phyloP scores from a whole-genome alignment of 345 rosid species.

The Eucalyptus albens region DNA sequence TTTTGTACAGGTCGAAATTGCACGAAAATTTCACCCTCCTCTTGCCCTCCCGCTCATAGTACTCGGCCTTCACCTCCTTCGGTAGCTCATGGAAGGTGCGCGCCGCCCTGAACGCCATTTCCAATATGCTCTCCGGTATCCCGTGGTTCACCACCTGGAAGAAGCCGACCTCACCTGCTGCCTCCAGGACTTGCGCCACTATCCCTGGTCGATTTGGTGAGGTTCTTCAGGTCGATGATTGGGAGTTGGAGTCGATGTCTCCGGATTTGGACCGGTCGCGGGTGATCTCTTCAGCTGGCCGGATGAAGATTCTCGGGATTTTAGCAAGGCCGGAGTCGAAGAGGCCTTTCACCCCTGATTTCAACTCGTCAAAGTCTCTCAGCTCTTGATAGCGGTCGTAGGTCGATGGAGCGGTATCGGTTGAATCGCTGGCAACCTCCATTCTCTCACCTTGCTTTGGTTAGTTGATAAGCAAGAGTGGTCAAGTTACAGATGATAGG shows the following conservation, averaged over 20 bases:
- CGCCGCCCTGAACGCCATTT: background rate
- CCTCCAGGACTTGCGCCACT: background rate
- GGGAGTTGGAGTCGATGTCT: background rate
- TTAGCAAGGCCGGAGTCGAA: background rate
- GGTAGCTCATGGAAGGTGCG: background rate
- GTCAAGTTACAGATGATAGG: background rate
- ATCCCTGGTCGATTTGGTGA: background rate
- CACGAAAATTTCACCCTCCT: background rate
- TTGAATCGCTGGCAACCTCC: background rate
- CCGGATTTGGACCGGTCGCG: background rate
- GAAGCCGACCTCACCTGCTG: background rate
- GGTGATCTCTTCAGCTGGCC: background rate
- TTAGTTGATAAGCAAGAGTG: background rate
- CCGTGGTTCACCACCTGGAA: conserved; percentile 47
- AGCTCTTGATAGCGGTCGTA: background rate
- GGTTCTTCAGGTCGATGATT: background rate
- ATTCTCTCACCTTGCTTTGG: background rate
- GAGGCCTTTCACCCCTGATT: background rate
- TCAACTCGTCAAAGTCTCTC: background rate
- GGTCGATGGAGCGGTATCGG: background rate
- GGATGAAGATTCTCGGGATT: background rate
- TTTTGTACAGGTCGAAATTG: background rate
- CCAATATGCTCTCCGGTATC: background rate
- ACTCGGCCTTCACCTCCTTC: conserved; percentile 1
- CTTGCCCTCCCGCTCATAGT: background rate